These are phyloP conservation scores for Malassezia brasiliensis DNA, from an alignment of 1,284 basidiomycete genomes.

Conservation along the genomic window DNA sequence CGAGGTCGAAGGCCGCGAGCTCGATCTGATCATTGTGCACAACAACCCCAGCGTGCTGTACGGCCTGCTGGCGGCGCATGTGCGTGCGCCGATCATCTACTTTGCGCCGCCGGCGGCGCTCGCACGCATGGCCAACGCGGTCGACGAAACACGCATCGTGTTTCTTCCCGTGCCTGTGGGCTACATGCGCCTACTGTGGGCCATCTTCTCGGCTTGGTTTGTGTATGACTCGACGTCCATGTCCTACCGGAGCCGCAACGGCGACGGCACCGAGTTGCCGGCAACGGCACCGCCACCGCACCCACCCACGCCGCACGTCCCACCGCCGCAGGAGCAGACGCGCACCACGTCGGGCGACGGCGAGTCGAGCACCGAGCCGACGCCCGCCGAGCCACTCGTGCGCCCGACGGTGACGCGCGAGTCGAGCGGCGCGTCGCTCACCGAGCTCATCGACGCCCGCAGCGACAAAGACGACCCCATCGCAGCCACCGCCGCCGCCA, in stretches of 20 bases:
- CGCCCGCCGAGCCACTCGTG: background rate
- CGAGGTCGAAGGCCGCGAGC: background rate
- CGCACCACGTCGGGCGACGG: background rate
- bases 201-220: background rate
- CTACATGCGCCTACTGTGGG: slow-evolving; percentile 1
- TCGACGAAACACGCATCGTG: background rate
- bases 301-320: background rate
- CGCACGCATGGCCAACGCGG: background rate
- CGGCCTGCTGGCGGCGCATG: background rate
- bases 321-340: background rate
- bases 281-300: background rate
- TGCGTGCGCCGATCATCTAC: background rate
- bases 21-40: slow-evolving; percentile 11
- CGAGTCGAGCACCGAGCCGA: background rate
- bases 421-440: background rate
- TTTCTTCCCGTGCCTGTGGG: slow-evolving; percentile 3
- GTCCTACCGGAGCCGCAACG: background rate
- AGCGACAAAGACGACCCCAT: background rate
- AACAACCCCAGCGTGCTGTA: background rate
- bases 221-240: background rate
- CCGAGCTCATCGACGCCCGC: background rate
- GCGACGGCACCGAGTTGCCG: background rate
- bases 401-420: background rate
- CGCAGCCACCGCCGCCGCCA: background rate
- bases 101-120: background rate